Evolutionary conservation across 2,329 filamentous ascomycete genomes (phyloP), one percentile per base, ranked within the genome.

Genomic region (Trichoderma aggressivum): DNA sequence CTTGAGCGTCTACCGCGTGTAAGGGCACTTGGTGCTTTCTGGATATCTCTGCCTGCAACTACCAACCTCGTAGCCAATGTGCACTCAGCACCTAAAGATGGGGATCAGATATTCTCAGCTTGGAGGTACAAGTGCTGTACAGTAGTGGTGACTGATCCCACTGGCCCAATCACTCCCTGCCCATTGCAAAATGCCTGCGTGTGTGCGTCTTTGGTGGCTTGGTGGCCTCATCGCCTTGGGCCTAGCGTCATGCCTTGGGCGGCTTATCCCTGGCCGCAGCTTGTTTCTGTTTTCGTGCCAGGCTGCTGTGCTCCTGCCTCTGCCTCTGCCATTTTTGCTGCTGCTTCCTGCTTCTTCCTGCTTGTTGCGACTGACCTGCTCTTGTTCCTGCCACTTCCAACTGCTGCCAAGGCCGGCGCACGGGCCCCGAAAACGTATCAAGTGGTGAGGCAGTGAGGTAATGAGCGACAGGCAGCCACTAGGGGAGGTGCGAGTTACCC

Each of bases 201-300:
- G 36, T 62, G 59, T 43, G 30, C 64, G 21, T n/a, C 24, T 59
- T 30, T 60, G 63, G 50, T 66, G 63, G 50, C 69, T 66, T 64
- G 61, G 68, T 60, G 69, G 60, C 69, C 69, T 43, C 69, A 71
- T 55, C 47, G 47, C 63, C 62, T 55, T 36, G 53, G 47, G 62
- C 55, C 26, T 71, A 71, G 69, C 53, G 21, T 26, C 50, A 50
- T 43, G 26, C 34, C 69, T 55, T 21, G 55, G 68, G 47, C 61
- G 60, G 65, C 53, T 56, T 36, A 59, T 67, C 69, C 55, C 61
- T 53, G 53, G 62, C 28, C 50, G 62, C 69, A 28, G 36, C 58
- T 56, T 56, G 50, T 47, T 64, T 56, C 60, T 63, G 26, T 30
- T 63, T 62, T 36, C 43, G 58, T 61, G 66, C 30, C 55, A 36